phyloP scores from a whole-genome alignment of 176 grass and related monocot genomes.

The Lolium rigidum region DNA sequence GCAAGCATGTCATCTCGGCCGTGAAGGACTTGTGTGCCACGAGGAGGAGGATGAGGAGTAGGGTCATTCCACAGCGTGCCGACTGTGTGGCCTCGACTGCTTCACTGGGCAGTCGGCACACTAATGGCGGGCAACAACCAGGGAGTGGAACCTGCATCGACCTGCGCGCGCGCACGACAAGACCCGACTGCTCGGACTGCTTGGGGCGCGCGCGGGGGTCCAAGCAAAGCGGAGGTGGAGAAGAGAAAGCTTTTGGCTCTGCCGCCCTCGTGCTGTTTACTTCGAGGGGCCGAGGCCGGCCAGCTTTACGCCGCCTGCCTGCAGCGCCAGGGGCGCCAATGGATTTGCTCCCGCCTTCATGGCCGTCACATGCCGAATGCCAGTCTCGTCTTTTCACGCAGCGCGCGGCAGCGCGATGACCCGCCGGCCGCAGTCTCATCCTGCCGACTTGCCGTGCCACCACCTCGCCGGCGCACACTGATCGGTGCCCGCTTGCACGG shows the following conservation, averaged over 20 bases:
- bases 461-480: neutral
- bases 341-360: constrained; percentile 28
- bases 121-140: neutral
- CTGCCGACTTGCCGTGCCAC: neutral
- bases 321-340: neutral
- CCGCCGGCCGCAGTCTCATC: neutral
- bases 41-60: accelerated
- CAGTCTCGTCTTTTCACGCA: constrained; percentile 41
- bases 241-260: neutral
- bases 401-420: neutral
- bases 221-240: neutral
- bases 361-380: constrained; percentile 31
- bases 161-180: neutral
- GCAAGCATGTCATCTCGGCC: too few species aligned
- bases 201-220: neutral
- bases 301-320: constrained; percentile 5
- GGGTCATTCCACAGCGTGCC: neutral
- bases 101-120: neutral
- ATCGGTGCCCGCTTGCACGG: neutral
- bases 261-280: constrained; percentile 3
- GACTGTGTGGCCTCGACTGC: neutral
- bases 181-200: neutral
- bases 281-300: neutral
- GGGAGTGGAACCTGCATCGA: neutral
- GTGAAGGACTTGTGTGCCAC: too few species aligned